A percentile compares a stretch with the other conserved stretches of the same genome.
Evolutionary conservation across 805 yeast species (phyloP).

Genomic region (Komagataella mondaviorum): DNA sequence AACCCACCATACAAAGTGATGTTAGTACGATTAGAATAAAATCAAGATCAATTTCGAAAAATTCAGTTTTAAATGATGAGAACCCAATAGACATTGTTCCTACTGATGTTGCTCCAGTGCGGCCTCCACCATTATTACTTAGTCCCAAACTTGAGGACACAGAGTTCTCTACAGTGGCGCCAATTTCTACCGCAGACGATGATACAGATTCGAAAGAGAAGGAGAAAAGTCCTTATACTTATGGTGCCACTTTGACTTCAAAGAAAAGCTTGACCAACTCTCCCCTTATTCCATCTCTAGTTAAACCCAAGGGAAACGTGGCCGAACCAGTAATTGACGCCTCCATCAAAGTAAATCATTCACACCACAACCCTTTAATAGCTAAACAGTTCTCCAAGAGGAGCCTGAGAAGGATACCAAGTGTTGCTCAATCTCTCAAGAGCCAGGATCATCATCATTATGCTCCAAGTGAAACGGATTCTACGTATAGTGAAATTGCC

Average conservation of each 20-base stretch:
- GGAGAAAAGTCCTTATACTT: not conserved
- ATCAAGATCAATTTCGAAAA: not conserved
- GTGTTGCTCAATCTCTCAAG: slow-evolving; percentile 1
- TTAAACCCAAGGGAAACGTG: not conserved
- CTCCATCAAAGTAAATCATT: not conserved
- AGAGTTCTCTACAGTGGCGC: not conserved
- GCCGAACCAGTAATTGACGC: not conserved
- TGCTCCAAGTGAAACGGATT: slow-evolving; percentile 2
- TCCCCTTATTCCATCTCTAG: not conserved
- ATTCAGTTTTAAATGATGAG: not conserved
- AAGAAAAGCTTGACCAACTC: not conserved
- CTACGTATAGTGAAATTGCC: slow-evolving; percentile 2
- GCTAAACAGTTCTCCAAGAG: not conserved
- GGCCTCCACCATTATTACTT: not conserved
- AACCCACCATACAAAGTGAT: not conserved
- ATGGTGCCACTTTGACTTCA: not conserved
- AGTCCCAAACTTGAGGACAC: not conserved
- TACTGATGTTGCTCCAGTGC: not conserved
- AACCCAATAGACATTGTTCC: not conserved
- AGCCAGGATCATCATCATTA: not conserved
- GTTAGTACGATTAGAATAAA: not conserved
- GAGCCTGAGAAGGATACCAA: slow-evolving; percentile 1
- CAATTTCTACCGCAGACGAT: not conserved
- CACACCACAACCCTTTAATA: not conserved
- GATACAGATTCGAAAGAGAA: not conserved